Conservation (phyloP, 1,139 yeast genomes). For the Geotrichum cucujoidarum region DNA sequence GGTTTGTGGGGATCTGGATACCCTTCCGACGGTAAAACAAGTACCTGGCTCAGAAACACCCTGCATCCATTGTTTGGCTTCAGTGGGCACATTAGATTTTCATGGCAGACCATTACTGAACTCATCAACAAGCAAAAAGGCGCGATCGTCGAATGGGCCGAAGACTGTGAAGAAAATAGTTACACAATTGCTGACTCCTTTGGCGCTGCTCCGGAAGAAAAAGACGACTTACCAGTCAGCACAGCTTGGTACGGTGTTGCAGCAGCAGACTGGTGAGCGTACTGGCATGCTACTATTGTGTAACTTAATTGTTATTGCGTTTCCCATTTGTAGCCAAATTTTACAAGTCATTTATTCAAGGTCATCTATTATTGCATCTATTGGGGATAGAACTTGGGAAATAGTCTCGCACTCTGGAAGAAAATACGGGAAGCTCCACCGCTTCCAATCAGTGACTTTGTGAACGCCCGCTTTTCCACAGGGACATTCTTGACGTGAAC, state of each 20-base stretch:
- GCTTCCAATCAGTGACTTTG: slow-evolving; percentile 57
- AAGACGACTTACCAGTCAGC: slow-evolving; percentile 5
- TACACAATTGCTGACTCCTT: slow-evolving; percentile 5
- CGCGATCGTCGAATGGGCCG: slow-evolving; percentile 54
- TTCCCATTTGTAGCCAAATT: background rate
- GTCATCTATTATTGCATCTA: too few species aligned
- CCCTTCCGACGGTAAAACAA: slow-evolving; percentile 87
- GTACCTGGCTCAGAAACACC: slow-evolving; percentile 57
- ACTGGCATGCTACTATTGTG: too few species aligned
- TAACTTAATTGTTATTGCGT: background rate
- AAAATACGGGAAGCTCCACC: slow-evolving; percentile 67
- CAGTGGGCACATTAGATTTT: slow-evolving; percentile 72
- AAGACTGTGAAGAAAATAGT: slow-evolving; percentile 34
- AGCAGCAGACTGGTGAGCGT: slow-evolving; percentile 4
- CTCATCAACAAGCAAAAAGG: slow-evolving; percentile 52
- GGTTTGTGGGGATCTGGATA: slow-evolving; percentile 78
- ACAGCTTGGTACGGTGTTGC: slow-evolving; percentile 10
- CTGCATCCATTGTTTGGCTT: slow-evolving; percentile 83
- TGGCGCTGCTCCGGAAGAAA: background rate
- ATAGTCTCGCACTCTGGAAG: slow-evolving; percentile 61
- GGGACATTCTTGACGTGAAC: slow-evolving; percentile 37
- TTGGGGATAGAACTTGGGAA: slow-evolving; percentile 1
- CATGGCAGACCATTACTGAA: slow-evolving; percentile 92
- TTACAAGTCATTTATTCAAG: too few species aligned
- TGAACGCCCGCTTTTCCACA: slow-evolving; percentile 39